Evolutionary conservation across 148 eudicot species (phyloP), one percentile per base, ranked within the genome.

Genomic region (Fagopyrum homotropicum): DNA sequence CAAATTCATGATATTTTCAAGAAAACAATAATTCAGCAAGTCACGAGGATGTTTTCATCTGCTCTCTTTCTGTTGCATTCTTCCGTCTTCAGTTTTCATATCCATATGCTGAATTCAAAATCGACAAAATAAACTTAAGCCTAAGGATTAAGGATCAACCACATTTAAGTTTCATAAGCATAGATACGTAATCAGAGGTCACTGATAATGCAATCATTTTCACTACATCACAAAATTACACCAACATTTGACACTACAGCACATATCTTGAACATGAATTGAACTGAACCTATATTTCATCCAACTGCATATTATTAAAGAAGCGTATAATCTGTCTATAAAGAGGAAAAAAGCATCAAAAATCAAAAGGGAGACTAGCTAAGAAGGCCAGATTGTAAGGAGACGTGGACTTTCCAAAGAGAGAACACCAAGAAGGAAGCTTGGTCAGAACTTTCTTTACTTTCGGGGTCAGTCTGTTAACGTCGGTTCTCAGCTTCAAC

Each of bases 351-450:
- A 4, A 17, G 2, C 4, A 17, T 59, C 35, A 89, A 54, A 88
- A 78, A 29, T 80, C 56, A 46, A 89, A 63, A 15, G 89, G 93
- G 43, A 96, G 82, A 73, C 77, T 87, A 50, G 81, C 85, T 63
- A 96, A 81, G 80, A 96, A 92, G 44, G 97, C 88, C 8, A 96
- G 79, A 22, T 85, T 87, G 76, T 72, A 84, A 12, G 99, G 99
- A 81, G 94, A 86, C 14, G 98, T 90, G 1, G 99, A 92, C 79
- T 96, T 96, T 52, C 98, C 99, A 52, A 92, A 96, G 16, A 82
- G 78, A 26, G 98, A 83, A 83, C 96, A 96, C 99, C 99, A 96
- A n/a, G 86, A 78, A 52, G 99, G 97, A 78, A 92, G 92, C 86
- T 88, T 96, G 75, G 26, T 54, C 69, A 96, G 79, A 72, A 96